Evolutionary conservation across 1,139 yeast genomes (phyloP).

Genomic region (Candida tunisiensis): DNA sequence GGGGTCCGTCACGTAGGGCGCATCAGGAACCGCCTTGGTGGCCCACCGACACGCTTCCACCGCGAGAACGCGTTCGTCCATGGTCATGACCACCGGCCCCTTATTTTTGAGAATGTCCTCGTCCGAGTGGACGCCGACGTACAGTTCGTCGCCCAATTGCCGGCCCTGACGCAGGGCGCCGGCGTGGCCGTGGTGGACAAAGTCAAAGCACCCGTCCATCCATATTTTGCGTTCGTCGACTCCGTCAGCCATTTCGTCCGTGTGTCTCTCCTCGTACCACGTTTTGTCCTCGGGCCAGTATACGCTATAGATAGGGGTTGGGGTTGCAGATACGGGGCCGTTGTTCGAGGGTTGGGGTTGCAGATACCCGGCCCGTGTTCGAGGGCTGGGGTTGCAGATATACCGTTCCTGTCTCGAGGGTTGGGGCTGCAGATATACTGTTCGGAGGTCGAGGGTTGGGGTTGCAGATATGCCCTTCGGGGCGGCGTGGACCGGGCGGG

Average conservation of each 20-base stretch:
- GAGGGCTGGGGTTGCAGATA: too few species aligned
- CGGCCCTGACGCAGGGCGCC: constrained; percentile 94
- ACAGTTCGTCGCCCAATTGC: constrained; percentile 54
- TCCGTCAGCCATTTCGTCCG: constrained; percentile 2
- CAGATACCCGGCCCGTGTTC: too few species aligned
- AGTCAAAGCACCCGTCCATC: constrained; percentile 97
- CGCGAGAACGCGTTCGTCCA: constrained; percentile 64
- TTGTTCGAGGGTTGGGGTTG: too few species aligned
- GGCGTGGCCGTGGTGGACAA: constrained; percentile 95
- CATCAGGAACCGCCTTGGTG: constrained; percentile 50
- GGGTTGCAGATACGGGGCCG: too few species aligned
- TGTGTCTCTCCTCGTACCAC: too few species aligned
- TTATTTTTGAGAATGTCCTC: constrained; percentile 68
- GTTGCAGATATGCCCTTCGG: too few species aligned
- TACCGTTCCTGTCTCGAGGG: too few species aligned
- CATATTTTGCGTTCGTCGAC: constrained; percentile 29
- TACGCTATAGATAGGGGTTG: too few species aligned
- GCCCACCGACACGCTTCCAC: constrained; percentile 90
- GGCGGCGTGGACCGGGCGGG: too few species aligned
- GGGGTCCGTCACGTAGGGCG: constrained; percentile 95
- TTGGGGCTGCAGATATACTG: too few species aligned
- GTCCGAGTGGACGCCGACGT: constrained; percentile 85
- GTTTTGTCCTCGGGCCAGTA: too few species aligned
- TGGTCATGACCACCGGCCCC: constrained; percentile 86
- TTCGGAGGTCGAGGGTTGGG: too few species aligned